Conservation (phyloP, 1,139 yeast genomes). For the Debaryomyces subglobosus region DNA sequence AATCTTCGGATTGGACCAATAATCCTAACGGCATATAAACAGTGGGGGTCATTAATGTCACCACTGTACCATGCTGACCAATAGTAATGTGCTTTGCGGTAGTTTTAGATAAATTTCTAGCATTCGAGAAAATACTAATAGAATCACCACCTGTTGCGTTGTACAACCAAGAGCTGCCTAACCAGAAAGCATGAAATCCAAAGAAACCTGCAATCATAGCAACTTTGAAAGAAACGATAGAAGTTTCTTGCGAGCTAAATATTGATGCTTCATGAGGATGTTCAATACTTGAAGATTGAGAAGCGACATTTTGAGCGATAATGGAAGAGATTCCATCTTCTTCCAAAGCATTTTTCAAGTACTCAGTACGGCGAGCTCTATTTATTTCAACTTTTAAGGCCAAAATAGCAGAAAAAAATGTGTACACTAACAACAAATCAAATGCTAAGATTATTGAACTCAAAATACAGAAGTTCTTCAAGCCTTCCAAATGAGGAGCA, state of each 20-base stretch:
- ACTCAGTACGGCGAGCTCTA: slow-evolving; percentile 83
- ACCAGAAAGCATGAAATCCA: slow-evolving; percentile 73
- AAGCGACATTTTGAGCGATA: slow-evolving; percentile 62
- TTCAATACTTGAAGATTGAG: slow-evolving; percentile 60
- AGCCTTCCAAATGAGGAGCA: slow-evolving; percentile 73
- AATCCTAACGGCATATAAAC: slow-evolving; percentile 71
- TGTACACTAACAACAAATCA: slow-evolving; percentile 75
- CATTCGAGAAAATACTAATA: slow-evolving; percentile 32
- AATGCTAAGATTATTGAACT: slow-evolving; percentile 72
- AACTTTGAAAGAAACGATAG: slow-evolving; percentile 65
- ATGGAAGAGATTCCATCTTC: slow-evolving; percentile 87
- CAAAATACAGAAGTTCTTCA: slow-evolving; percentile 81
- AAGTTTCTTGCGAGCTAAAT: slow-evolving; percentile 30
- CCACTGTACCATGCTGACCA: slow-evolving; percentile 54
- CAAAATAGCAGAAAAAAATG: slow-evolving; percentile 84
- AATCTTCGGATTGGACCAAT: slow-evolving; percentile 68
- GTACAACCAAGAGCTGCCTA: slow-evolving; percentile 74
- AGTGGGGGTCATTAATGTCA: slow-evolving; percentile 69
- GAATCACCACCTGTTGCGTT: slow-evolving; percentile 29
- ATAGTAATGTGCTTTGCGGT: slow-evolving; percentile 46
- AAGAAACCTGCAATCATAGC: slow-evolving; percentile 70
- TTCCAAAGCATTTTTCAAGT: slow-evolving; percentile 79
- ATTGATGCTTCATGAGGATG: slow-evolving; percentile 35
- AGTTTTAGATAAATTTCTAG: slow-evolving; percentile 39
- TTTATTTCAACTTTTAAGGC: slow-evolving; percentile 89